Evolutionary conservation across 2,329 filamentous ascomycete genomes (phyloP).

Genomic region (Colletotrichum spaethianum): DNA sequence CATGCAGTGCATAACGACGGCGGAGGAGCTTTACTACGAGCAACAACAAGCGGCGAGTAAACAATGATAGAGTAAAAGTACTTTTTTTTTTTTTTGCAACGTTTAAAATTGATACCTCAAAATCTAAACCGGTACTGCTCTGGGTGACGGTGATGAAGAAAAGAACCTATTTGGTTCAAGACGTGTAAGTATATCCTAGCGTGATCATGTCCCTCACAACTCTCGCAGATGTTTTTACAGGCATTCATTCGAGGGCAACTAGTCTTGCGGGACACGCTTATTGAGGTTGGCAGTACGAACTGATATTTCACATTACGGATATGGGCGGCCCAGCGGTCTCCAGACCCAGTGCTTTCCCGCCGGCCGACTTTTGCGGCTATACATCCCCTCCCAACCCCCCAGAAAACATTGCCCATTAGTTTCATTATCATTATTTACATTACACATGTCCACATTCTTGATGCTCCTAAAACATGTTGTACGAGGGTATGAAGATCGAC

Average conservation of each 20-base stretch:
- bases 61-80: constrained; percentile 13
- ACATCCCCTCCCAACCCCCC: neutral
- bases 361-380: neutral
- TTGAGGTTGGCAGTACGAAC: neutral
- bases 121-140: neutral
- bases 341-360: neutral
- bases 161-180: neutral
- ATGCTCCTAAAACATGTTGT: constrained; percentile 27
- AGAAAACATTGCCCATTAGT: neutral
- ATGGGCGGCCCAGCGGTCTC: neutral
- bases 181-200: neutral
- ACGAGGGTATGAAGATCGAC: constrained; percentile 43
- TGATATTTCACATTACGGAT: neutral
- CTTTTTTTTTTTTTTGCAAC: neutral
- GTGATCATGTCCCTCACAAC: neutral
- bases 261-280: neutral
- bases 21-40: constrained; percentile 76
- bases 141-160: neutral
- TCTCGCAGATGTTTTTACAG: neutral
- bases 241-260: neutral
- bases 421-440: neutral
- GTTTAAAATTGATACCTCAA: neutral
- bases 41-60: constrained; percentile 46
- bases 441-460: neutral
- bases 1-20: constrained; percentile 87